Percentiles rank a stretch among this genome's conserved stretches.
Conservation (phyloP, 1,284 basidiomycete species). For the Malassezia dermatis region DNA sequence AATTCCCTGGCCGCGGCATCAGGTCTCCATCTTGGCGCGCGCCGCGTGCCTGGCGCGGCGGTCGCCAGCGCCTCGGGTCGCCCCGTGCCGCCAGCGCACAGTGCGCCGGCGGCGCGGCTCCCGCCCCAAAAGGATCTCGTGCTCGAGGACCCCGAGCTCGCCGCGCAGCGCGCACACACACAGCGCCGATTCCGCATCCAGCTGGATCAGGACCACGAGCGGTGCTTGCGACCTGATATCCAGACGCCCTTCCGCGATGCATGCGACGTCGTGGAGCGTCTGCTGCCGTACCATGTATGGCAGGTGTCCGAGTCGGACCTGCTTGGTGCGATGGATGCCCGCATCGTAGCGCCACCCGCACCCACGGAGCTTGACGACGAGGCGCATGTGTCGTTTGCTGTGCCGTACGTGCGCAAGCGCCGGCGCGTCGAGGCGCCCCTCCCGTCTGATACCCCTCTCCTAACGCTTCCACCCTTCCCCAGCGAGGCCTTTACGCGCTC, state of each 20-base stretch:
- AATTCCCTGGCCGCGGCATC: conserved; percentile 13
- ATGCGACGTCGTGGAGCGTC: conserved; percentile 29
- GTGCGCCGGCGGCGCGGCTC: background rate
- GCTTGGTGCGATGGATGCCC: conserved; percentile 9
- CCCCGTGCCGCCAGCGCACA: background rate
- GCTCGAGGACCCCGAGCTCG: conserved; percentile 10
- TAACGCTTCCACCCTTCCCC: conserved; percentile 24
- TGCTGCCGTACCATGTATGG: conserved; percentile 44
- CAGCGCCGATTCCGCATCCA: background rate
- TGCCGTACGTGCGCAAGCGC: conserved; percentile 18
- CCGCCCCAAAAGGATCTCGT: conserved; percentile 16
- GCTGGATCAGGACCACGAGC: conserved; percentile 22
- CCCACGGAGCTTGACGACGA: background rate
- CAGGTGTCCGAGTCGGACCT: conserved; percentile 37
- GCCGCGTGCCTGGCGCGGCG: background rate
- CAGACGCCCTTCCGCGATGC: conserved; percentile 28
- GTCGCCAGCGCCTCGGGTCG: background rate
- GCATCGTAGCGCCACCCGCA: background rate
- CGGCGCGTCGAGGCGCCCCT: conserved; percentile 1
- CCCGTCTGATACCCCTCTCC: conserved; percentile 18
- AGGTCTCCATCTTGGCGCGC: background rate
- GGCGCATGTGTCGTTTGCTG: background rate
- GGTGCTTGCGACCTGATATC: conserved; percentile 29
- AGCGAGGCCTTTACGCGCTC: conserved; percentile 20
- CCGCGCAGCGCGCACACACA: conserved; percentile 9